Base-by-base conservation (phyloP, 192 early-diverging fungal species). In the Backusella tuberculispora region DNA sequence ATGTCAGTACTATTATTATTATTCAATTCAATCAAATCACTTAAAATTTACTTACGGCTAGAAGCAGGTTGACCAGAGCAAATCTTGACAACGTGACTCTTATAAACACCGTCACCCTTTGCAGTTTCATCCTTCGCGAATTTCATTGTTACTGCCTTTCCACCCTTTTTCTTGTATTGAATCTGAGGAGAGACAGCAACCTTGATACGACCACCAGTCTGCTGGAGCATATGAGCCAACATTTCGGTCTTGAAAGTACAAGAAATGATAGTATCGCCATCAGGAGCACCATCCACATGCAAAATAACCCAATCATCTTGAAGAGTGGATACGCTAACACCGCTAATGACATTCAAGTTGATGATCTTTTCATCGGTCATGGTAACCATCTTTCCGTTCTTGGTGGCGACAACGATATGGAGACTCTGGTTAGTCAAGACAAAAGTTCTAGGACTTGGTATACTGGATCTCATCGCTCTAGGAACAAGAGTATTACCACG, bases 211-310 rank as follows among this genome's bases (percentile, higher is more conserved):
- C 88, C 88, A 9, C 82, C 79, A 41, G 88, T 85, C n/a, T 83
- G 81, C 71, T 85, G 84, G 67, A 85, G 74, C 50, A 94, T 75
- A 78, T 90, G 88, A 8, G 88, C 80, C 14, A 92, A 73, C 14
- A 94, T 77, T 77, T 94, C 93, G 4, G 92, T 94, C 82, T 94
- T 94, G 74, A 93, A 87, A 56, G 74, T 71, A 72, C 89, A 90
- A 68, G 88, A 87, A 12, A 92, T 64, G 24, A 94, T 79, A 46
- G 89, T 77, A 71, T 93, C 93, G 12, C 85, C 84, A 26, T 88
- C 83, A 5, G 89, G 87, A 34, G 83, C 75, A 47, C 56, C 78
- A 63, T 89, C 80, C 9, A 90, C 63, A 66, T 91, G 89, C 9
- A 91, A 47, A 64, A 94, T 82, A 29, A 89, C 80, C 91, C 92